These are phyloP conservation scores for Lunularia cruciata DNA, from an alignment of 225 moss, liverwort and hornwort species.

Conservation along the genomic window DNA sequence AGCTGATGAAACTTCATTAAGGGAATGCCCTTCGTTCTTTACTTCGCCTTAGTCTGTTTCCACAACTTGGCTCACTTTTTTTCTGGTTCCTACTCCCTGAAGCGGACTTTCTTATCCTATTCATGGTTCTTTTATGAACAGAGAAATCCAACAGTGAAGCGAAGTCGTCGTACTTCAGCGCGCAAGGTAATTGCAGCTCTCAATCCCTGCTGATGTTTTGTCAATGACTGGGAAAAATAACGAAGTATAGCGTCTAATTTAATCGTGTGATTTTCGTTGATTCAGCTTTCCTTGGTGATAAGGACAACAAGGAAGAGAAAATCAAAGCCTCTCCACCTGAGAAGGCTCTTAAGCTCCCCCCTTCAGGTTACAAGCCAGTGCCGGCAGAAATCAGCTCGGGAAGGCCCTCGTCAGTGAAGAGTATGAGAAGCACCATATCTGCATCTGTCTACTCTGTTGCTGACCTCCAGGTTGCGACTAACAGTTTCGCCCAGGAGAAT, in stretches of 20 bases:
- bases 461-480: conserved; percentile 72
- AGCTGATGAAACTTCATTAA: too few relatives aligned
- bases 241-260: neutral
- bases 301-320: conserved; percentile 24
- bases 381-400: conserved; percentile 40
- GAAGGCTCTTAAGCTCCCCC: conserved; percentile 58
- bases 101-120: neutral
- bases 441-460: conserved; percentile 66
- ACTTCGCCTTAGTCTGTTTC: too few relatives aligned
- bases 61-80: too few relatives aligned
- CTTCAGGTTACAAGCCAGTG: conserved; percentile 43
- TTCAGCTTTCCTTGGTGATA: conserved; percentile 16
- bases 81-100: too few relatives aligned
- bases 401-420: conserved; percentile 49
- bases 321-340: conserved; percentile 43
- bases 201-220: neutral
- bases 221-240: too few relatives aligned
- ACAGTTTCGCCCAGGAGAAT: conserved; percentile 76
- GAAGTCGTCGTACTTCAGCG: conserved; percentile 20
- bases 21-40: too few relatives aligned
- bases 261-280: neutral
- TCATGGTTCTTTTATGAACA: too few relatives aligned
- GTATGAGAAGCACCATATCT: conserved; percentile 44
- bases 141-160: conserved; percentile 20
- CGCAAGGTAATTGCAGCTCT: neutral